Base-by-base conservation (phyloP, 2,329 filamentous ascomycete genomes). In the Elsinoe australis region DNA sequence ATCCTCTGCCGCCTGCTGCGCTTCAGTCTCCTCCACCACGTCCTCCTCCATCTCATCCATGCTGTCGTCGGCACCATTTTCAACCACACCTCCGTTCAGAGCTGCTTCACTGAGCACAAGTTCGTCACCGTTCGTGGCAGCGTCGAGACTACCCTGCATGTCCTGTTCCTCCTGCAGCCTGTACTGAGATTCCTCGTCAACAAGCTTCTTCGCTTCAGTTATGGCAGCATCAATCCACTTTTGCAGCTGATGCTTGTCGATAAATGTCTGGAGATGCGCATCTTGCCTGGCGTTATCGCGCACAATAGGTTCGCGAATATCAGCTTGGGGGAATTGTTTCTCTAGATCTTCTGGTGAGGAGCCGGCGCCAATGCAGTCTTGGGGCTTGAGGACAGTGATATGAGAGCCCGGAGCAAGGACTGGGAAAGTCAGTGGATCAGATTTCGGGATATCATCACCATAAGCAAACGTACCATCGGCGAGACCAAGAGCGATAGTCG, bases 261-360 rank as follows among this genome's bases (percentile, higher is more conserved):
- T 71, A 60, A 79, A 79, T 44, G 74, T 72, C 45, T 72, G 68
- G 31, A 95, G 71, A 8, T 76, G 61, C 52, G 75, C 73, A 59
- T 90, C 84, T 65, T 95, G 88, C 50, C 74, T 73, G 50, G 77
- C 71, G 68, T 92, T 83, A 50, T 87, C 85, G 19, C 80, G 76
- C 21, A 82, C 67, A 51, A 94, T 75, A 50, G 80, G 81, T 50
- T 79, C 72, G 51, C 80, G 75, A 57, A 85, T 75, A 34, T 78
- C 75, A 33, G 80, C 75, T 50, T 63, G 57, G 1, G 61, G 55
- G 50, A 71, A 72, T 4, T 78, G 70, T 19, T 62, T 56, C 54
- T 81, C 79, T 1, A 85, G 70, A 28, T 75, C 71, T 21, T 82
- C 73, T 2, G 76, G 74, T 51, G 76, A 80, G 44, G 64, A 68